Conservation (phyloP, 306 rosid species). For the Pyrus bretschneideri region DNA sequence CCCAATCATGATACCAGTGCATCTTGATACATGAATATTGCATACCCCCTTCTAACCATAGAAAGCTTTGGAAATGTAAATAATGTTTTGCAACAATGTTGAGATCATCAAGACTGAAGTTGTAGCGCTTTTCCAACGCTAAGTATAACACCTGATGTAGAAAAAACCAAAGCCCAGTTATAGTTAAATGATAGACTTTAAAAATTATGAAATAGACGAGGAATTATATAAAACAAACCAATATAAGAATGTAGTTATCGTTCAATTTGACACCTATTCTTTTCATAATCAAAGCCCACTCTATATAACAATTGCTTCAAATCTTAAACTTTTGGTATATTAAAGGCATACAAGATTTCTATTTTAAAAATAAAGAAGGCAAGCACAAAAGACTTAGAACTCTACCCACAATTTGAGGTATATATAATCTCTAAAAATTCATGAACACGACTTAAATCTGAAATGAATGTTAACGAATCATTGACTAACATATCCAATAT, state of each 20-base stretch:
- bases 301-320: neutral
- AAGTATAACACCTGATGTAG: constrained; percentile 58
- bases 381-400: neutral
- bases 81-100: constrained; percentile 83
- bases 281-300: neutral
- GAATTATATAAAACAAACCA: neutral
- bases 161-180: neutral
- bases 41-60: constrained; percentile 51
- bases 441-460: neutral
- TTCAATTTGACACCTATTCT: neutral
- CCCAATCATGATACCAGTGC: neutral
- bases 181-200: neutral
- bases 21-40: neutral
- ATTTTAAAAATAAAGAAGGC: no score
- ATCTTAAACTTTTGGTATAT: neutral
- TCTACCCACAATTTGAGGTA: neutral
- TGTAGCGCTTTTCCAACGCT: constrained; percentile 82
- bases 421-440: neutral
- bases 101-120: constrained; percentile 72
- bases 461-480: neutral
- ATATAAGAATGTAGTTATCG: neutral
- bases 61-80: constrained; percentile 58
- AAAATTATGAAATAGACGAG: neutral
- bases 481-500: neutral
- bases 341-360: neutral